These are phyloP conservation scores for Saturnispora besseyi DNA, from an alignment of 805 yeast species.

Conservation along the genomic window DNA sequence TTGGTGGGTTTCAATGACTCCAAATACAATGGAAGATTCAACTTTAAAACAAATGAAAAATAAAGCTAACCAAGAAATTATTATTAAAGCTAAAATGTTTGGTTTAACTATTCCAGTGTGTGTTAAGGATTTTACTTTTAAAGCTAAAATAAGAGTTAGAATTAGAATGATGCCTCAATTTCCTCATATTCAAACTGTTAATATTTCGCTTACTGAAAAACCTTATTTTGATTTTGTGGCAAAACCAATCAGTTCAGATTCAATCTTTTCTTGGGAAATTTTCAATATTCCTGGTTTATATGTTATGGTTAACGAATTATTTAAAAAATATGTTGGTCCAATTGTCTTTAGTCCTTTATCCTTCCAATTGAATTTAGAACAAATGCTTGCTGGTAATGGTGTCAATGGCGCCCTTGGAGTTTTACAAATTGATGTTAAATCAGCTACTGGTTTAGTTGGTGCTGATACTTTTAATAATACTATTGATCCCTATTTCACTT, in stretches of 20 bases:
- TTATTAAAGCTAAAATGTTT: conserved; percentile 71
- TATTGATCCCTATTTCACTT: conserved; percentile 79
- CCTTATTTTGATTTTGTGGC: conserved; percentile 84
- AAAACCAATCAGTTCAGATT: conserved; percentile 66
- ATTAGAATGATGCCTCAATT: conserved; percentile 82
- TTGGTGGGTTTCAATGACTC: conserved; percentile 88
- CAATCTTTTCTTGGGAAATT: conserved; percentile 79
- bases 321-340: conserved; percentile 81
- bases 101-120: conserved; percentile 75
- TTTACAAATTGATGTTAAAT: conserved; percentile 54
- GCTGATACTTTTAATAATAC: conserved; percentile 67
- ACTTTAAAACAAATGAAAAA: conserved; percentile 78
- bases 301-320: conserved; percentile 75
- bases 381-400: conserved; percentile 75
- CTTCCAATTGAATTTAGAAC: conserved; percentile 87
- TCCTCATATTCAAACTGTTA: conserved; percentile 91
- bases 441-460: conserved; percentile 62
- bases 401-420: conserved; percentile 81
- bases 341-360: conserved; percentile 84
- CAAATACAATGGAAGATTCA: conserved; percentile 80
- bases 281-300: conserved; percentile 81
- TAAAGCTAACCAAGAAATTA: conserved; percentile 72
- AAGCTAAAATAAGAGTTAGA: conserved; percentile 67
- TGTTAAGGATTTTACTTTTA: conserved; percentile 72
- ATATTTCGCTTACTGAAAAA: conserved; percentile 73